These are phyloP conservation scores for Monilinia aucupariae DNA, from an alignment of 2,329 filamentous ascomycete species.

Conservation along the genomic window DNA sequence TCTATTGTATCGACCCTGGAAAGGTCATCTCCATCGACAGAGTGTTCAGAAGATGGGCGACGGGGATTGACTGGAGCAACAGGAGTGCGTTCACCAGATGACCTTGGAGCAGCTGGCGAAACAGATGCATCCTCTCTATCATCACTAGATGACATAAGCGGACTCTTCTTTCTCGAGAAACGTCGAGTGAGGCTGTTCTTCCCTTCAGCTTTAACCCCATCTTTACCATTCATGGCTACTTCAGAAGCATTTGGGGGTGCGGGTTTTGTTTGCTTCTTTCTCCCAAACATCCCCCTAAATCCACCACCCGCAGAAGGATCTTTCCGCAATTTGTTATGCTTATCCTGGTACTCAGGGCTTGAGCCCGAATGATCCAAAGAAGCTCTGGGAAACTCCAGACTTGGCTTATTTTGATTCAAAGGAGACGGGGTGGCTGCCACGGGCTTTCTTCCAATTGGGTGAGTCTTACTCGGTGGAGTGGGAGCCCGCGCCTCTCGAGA, in stretches of 20 bases:
- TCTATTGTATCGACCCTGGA: constrained; percentile 58
- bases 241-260: constrained; percentile 18
- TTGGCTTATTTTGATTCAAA: constrained; percentile 21
- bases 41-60: constrained; percentile 41
- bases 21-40: constrained; percentile 41
- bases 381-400: constrained; percentile 24
- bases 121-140: constrained; percentile 26
- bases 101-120: constrained; percentile 32
- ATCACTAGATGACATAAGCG: constrained; percentile 20
- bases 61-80: constrained; percentile 29
- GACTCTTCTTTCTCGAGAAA: constrained; percentile 39
- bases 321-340: constrained; percentile 50
- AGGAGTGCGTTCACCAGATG: constrained; percentile 31
- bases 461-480: constrained; percentile 21
- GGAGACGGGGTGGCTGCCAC: constrained; percentile 18
- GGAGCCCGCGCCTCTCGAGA: constrained; percentile 37
- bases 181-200: constrained; percentile 35
- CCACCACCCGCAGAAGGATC: constrained; percentile 38
- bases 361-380: constrained; percentile 26
- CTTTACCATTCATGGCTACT: constrained; percentile 34
- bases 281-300: constrained; percentile 61
- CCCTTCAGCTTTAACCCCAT: constrained; percentile 30
- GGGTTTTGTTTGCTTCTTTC: constrained; percentile 41
- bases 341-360: constrained; percentile 44
- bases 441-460: constrained; percentile 23